These are phyloP conservation scores for Pichia exigua DNA, from an alignment of 805 yeast species.

Conservation along the genomic window DNA sequence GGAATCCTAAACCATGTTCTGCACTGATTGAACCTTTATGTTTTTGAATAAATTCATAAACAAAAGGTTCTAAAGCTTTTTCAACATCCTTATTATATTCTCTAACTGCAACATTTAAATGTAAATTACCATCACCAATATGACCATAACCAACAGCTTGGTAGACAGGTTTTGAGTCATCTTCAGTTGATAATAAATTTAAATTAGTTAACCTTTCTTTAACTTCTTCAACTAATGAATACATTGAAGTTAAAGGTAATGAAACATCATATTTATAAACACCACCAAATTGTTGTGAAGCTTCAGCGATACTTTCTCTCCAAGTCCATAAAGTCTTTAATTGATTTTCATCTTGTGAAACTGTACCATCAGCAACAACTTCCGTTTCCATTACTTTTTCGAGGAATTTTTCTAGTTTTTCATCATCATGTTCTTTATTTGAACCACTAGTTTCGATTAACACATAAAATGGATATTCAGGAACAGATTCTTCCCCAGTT, in stretches of 20 bases:
- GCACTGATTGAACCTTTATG: conserved; percentile 88
- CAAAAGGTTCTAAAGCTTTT: conserved; percentile 81
- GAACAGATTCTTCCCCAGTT: conserved; percentile 30
- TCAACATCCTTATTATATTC: conserved; percentile 76
- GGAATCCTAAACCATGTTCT: conserved; percentile 97
- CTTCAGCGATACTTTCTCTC: conserved; percentile 94
- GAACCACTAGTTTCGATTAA: conserved; percentile 96
- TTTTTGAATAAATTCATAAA: conserved; percentile 77
- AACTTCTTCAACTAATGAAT: conserved; percentile 75
- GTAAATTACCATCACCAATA: conserved; percentile 94
- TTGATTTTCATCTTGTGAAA: conserved; percentile 93
- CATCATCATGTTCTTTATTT: conserved; percentile 86
- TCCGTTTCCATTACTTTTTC: conserved; percentile 82
- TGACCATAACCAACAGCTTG: conserved; percentile 97
- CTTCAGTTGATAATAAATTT: conserved; percentile 56
- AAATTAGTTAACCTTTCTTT: conserved; percentile 48
- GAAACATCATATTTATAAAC: conserved; percentile 97
- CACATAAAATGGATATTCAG: conserved; percentile 78
- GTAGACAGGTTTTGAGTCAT: conserved; percentile 63
- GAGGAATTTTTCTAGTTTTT: conserved; percentile 75
- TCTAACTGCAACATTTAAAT: conserved; percentile 86
- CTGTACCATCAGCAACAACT: conserved; percentile 83
- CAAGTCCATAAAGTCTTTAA: conserved; percentile 80
- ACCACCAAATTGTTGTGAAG: conserved; percentile 79
- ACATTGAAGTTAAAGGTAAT: conserved; percentile 73